Evolutionary conservation across 805 yeast species (phyloP).

Genomic region (Cyberlindnera americana): DNA sequence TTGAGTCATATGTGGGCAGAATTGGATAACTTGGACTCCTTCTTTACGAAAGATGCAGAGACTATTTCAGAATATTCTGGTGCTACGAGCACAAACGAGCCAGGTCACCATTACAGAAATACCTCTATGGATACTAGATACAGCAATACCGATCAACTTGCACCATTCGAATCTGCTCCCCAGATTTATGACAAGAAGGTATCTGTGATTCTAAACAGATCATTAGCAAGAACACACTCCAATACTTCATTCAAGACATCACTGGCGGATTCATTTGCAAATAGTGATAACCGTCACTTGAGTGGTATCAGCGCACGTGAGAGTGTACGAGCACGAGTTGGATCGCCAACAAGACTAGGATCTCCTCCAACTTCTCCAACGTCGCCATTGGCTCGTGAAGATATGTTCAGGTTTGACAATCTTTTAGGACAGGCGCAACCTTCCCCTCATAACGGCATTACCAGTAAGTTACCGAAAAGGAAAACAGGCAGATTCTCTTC

Average conservation of each 20-base stretch:
- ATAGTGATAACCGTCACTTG: conserved; percentile 25
- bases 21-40: conserved; percentile 81
- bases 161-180: conserved; percentile 68
- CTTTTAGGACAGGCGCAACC: conserved; percentile 19
- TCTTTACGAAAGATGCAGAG: conserved; percentile 65
- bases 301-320: conserved; percentile 23
- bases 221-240: conserved; percentile 70
- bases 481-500: conserved; percentile 19
- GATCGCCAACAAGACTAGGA: conserved; percentile 10
- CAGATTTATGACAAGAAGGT: conserved; percentile 78
- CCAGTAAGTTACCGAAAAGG: conserved; percentile 15
- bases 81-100: conserved; percentile 24
- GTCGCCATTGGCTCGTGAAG: conserved; percentile 35
- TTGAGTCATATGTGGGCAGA: conserved; percentile 92
- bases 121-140: conserved; percentile 60
- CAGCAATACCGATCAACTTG: conserved; percentile 42
- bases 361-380: conserved; percentile 26
- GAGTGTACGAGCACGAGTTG: conserved; percentile 11
- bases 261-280: conserved; percentile 62
- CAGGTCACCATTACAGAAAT: conserved; percentile 32
- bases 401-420: conserved; percentile 43
- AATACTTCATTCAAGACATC: conserved; percentile 74
- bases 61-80: conserved; percentile 24
- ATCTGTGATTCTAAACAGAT: conserved; percentile 66
- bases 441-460: not conserved